These are phyloP conservation scores for Sarcodon aspratus DNA, from an alignment of 768 basidiomycete genomes.

Conservation along the genomic window DNA sequence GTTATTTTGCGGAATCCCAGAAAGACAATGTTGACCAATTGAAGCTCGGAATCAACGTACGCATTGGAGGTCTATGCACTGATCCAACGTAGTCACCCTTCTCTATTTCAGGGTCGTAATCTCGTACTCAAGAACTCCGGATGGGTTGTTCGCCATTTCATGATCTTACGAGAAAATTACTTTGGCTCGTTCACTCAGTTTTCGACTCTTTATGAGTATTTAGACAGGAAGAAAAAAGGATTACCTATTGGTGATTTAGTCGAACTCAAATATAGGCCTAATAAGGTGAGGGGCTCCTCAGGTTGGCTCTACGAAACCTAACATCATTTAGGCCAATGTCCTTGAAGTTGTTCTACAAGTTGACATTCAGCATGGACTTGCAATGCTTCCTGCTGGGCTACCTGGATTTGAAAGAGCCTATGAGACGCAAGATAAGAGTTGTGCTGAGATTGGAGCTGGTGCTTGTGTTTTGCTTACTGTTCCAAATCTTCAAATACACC, in stretches of 20 bases:
- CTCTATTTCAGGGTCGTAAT: constrained; percentile 30
- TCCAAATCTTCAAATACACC: constrained; percentile 63
- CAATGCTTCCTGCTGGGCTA: constrained; percentile 58
- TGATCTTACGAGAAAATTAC: constrained; percentile 89
- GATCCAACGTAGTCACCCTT: neutral
- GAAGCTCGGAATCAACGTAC: constrained; percentile 51
- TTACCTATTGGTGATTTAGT: constrained; percentile 73
- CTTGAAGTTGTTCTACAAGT: constrained; percentile 66
- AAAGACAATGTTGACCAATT: constrained; percentile 73
- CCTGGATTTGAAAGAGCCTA: constrained; percentile 43
- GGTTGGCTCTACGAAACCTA: neutral
- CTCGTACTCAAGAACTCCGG: constrained; percentile 63
- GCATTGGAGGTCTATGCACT: constrained; percentile 11
- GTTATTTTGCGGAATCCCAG: constrained; percentile 55
- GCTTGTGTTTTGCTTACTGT: constrained; percentile 42
- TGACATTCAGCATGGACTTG: constrained; percentile 34
- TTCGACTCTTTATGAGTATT: constrained; percentile 76
- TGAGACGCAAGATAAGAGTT: constrained; percentile 9
- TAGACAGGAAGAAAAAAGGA: constrained; percentile 50
- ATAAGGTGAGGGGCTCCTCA: constrained; percentile 39
- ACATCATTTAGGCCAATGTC: constrained; percentile 53
- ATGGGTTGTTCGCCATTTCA: constrained; percentile 83
- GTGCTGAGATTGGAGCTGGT: constrained; percentile 31
- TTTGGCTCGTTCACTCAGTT: constrained; percentile 92
- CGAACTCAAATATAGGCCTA: constrained; percentile 65